A percentile compares a stretch with the other conserved stretches of the same genome.
Evolutionary conservation across 2,329 filamentous ascomycete species (phyloP).

Genomic region (Stemphylium beticola): DNA sequence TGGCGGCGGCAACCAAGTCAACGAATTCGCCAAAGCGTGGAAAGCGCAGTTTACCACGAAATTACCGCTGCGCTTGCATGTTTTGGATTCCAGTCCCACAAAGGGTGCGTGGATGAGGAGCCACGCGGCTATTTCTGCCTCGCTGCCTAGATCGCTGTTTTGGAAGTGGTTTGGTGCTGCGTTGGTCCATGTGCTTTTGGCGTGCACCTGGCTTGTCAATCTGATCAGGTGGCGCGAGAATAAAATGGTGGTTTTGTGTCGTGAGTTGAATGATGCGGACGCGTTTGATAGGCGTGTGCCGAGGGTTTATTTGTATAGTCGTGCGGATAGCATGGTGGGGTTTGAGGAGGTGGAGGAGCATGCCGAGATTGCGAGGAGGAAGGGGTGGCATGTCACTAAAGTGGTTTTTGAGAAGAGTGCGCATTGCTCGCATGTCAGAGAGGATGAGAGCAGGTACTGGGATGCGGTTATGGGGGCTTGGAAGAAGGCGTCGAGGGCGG

Average conservation of each 20-base stretch:
- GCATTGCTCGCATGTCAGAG: conserved; percentile 67
- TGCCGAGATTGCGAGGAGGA: conserved; percentile 54
- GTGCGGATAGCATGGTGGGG: conserved; percentile 62
- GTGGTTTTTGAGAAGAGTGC: conserved; percentile 64
- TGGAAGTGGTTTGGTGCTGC: conserved; percentile 35
- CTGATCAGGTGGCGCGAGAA: conserved; percentile 28
- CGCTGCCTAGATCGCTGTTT: conserved; percentile 32
- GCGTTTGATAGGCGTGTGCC: conserved; percentile 46
- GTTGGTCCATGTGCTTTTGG: conserved; percentile 38
- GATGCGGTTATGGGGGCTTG: conserved; percentile 41
- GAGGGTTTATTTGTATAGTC: conserved; percentile 65
- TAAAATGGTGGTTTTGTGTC: conserved; percentile 35
- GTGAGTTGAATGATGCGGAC: conserved; percentile 37
- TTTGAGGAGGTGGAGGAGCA: conserved; percentile 64
- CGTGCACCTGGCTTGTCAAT: conserved; percentile 26
- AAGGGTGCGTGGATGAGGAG: conserved; percentile 40
- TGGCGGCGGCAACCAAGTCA: conserved; percentile 44
- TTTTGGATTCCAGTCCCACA: conserved; percentile 46
- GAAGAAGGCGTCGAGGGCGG: conserved; percentile 25
- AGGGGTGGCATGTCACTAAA: conserved; percentile 58
- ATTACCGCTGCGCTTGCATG: conserved; percentile 39
- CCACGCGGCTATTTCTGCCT: conserved; percentile 38
- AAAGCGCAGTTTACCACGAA: conserved; percentile 18
- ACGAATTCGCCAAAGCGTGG: conserved; percentile 44
- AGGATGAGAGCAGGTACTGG: conserved; percentile 66